phyloP scores from a whole-genome alignment of 2,329 filamentous ascomycete species.

The Whalleya microplaca region DNA sequence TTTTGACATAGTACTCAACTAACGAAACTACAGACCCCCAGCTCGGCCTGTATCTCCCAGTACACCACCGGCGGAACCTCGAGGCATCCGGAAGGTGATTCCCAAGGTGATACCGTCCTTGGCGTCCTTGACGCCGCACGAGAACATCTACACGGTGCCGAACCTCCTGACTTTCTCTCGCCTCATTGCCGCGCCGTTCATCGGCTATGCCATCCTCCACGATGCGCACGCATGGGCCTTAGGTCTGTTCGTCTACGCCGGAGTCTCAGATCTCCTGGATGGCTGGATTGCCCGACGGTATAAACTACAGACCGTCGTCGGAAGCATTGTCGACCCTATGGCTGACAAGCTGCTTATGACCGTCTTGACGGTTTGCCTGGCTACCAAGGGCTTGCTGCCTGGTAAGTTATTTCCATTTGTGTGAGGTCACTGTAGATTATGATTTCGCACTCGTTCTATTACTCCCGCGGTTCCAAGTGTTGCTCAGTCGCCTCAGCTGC shows the following conservation, averaged over 20 bases:
- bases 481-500: not conserved
- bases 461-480: not conserved
- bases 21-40: not conserved
- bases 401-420: conserved; percentile 51
- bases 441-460: too few species aligned
- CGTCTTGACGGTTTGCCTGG: conserved; percentile 81
- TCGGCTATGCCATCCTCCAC: conserved; percentile 87
- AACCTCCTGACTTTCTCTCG: conserved; percentile 91
- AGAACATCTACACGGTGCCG: conserved; percentile 97
- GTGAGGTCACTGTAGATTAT: too few species aligned
- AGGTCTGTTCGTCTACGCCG: conserved; percentile 88
- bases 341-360: conserved; percentile 98
- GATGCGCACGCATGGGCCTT: conserved; percentile 80
- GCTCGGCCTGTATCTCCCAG: not conserved
- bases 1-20: not conserved
- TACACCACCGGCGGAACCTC: not conserved
- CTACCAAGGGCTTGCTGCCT: conserved; percentile 80
- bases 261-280: conserved; percentile 88
- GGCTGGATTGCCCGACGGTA: conserved; percentile 90
- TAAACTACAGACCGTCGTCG: conserved; percentile 90
- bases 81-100: conserved; percentile 34
- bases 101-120: conserved; percentile 37
- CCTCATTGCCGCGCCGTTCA: conserved; percentile 77
- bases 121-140: conserved; percentile 52
- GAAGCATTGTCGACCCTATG: conserved; percentile 94